Conservation (phyloP, 371 early-diverging fungal species). For the Basidiobolus meristosporus region DNA sequence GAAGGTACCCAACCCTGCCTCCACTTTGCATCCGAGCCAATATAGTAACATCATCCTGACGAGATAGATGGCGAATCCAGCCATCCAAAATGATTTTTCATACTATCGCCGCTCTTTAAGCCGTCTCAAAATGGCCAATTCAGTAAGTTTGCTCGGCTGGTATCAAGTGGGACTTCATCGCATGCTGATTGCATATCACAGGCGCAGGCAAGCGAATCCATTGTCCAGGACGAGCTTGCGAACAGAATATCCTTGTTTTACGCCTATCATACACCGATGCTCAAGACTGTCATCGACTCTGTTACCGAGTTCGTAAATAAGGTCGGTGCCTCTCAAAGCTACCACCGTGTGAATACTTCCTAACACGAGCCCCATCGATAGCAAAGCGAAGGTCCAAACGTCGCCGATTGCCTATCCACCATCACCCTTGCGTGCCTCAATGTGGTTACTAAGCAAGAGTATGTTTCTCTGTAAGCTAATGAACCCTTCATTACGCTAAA, state of each 20-base stretch:
- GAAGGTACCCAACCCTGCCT: slow-evolving; percentile 31
- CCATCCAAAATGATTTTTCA: slow-evolving; percentile 89
- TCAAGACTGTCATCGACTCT: slow-evolving; percentile 63
- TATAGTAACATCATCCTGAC: too few relatives aligned
- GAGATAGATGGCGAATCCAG: slow-evolving; percentile 66
- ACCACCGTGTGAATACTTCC: too few relatives aligned
- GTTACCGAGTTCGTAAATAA: slow-evolving; percentile 19
- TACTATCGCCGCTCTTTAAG: slow-evolving; percentile 83
- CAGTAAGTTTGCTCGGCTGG: slow-evolving; percentile 7
- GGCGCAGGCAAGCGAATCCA: neutral
- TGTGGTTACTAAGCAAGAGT: slow-evolving; percentile 34
- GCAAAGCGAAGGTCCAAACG: slow-evolving; percentile 22
- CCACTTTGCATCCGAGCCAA: neutral
- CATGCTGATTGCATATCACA: neutral
- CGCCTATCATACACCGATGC: slow-evolving; percentile 86
- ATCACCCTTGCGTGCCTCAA: slow-evolving; percentile 48
- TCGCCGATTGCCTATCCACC: slow-evolving; percentile 39
- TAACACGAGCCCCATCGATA: slow-evolving; percentile 1
- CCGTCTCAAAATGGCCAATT: slow-evolving; percentile 38
- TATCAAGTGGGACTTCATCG: neutral
- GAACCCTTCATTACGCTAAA: slow-evolving; percentile 8
- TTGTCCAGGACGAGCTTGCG: slow-evolving; percentile 57
- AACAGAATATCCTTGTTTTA: slow-evolving; percentile 86
- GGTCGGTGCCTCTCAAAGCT: too few relatives aligned
- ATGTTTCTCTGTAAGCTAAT: slow-evolving; percentile 7